Evolutionary conservation across 805 yeast species (phyloP), one percentile per base, ranked within the genome.

Genomic region (Sungouiozyma intestinalis): DNA sequence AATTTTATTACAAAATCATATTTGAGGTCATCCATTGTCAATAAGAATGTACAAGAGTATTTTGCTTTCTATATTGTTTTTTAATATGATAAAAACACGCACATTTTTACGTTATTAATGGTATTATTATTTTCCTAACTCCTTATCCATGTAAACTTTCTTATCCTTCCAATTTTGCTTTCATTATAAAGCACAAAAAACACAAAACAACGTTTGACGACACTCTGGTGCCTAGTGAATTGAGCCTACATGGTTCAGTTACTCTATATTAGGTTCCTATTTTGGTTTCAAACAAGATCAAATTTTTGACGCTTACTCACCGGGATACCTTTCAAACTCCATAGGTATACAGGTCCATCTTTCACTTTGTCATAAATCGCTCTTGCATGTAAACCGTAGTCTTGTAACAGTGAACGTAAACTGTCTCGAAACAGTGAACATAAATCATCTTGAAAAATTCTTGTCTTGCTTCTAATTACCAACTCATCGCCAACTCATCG

Each of bases 241-340:
- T n/a, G 24, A 27, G 36, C 4, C 16, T 36, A 31, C 20, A 37
- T 27, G 27, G 16, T 31, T 31, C 33, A 14, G 29, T 19, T 33
- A 16, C 40, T 16, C 47, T 32, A 40, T 49, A 45, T 38, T 45
- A 41, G 50, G 48, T 42, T 79, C 88, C 94, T 81, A 83, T 84
- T 84, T 80, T 77, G 77, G 81, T 21, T 36, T 45, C 68, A 87
- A 85, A 81, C 94, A 68, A 85, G 86, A 82, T 63, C 49, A 38
- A 50, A 72, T 9, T 39, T 81, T 74, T 71, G 62, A 75, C 71
- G 61, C 62, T 67, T 82, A 81, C 90, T 82, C 90, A 82, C 81
- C 88, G 62, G 70, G 68, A 58, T 71, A 64, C 50, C 60, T 53
- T 39, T 42, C 44, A 35, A n/a, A n/a, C 36, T 46, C 49, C 31